Evolutionary conservation across 495 filamentous ascomycete genomes (phyloP).

Genomic region (Aspergillus coremiiformis): DNA sequence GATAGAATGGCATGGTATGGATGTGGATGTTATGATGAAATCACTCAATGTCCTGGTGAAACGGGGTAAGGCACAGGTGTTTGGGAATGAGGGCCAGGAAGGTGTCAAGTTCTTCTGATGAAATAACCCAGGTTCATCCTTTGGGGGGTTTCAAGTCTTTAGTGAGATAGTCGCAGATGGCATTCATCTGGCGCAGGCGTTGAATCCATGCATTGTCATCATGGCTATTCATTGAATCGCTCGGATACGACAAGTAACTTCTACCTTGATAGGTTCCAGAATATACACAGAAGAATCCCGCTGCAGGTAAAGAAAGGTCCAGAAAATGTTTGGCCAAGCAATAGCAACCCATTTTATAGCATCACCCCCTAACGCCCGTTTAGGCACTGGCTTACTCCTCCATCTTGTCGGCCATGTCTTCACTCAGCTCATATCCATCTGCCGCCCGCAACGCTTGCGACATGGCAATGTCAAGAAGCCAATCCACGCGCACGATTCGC

Average conservation of each 20-base stretch:
- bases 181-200: neutral
- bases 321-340: neutral
- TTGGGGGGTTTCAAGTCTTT: too few relatives aligned
- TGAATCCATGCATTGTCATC: neutral
- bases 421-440: slow-evolving; percentile 50
- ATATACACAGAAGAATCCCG: neutral
- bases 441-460: slow-evolving; percentile 64
- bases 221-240: neutral
- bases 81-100: slow-evolving; percentile 74
- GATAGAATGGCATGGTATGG: slow-evolving; percentile 82
- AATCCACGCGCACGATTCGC: slow-evolving; percentile 73
- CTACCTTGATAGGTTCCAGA: neutral
- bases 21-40: slow-evolving; percentile 67
- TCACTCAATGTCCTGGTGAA: slow-evolving; percentile 76
- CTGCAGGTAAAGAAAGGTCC: neutral
- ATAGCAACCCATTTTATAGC: slow-evolving; percentile 2
- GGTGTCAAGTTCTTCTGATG: slow-evolving; percentile 93
- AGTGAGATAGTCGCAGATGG: too few relatives aligned
- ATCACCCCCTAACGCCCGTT: slow-evolving; percentile 6
- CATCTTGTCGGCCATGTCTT: slow-evolving; percentile 24
- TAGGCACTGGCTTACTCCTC: slow-evolving; percentile 18
- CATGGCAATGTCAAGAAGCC: slow-evolving; percentile 86
- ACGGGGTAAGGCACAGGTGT: slow-evolving; percentile 85
- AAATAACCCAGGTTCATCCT: too few relatives aligned
- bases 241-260: neutral